Evolutionary conservation across 345 rosid genomes (phyloP), one percentile per base, ranked within the genome.

Genomic region (Pseudoturritis turrita): DNA sequence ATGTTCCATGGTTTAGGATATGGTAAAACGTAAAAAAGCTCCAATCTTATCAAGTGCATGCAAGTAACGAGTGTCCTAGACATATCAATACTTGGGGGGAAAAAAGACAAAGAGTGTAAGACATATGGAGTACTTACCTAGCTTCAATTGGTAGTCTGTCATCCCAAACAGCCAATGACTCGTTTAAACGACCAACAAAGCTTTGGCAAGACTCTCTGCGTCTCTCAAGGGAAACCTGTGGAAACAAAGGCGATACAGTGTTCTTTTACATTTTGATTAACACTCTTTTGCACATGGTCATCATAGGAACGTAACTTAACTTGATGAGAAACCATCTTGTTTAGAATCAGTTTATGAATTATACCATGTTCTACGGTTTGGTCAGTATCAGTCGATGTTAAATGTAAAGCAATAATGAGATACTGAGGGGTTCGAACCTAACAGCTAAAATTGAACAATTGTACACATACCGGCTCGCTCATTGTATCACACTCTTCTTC

Each of bases 191-290:
- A 53, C 78, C 75, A 9, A 91, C 78, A 76, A 95, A 89, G 37
- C 78, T 85, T 56, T 71, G 70, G 77, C 89, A 91, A 12, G 79
- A 79, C 53, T 87, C 81, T 81, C 72, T 88, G 81, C 4, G 26
- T 25, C 81, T 82, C 55, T 73, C 96, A 58, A 87, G 84, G 40
- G 88, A 78, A 62, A 86, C 96, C 99, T 95, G 90, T 62, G 71
- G 69, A 74, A 78, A 31, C 71, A 19, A 79, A n/a, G 61, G 3
- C 26, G 26, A 3, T 25, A 49, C 49, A 28, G 46, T 50, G 55
- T 41, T 41, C 12, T 37, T 62, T 37, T 35, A 45, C 26, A 25
- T 3, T n/a, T n/a, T n/a, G 4, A 25, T 25, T 25, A 25, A 25
- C 4, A 4, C 26, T 25, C 26, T 25, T 25, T 25, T 25, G 26